A percentile compares a stretch with the other conserved stretches of the same genome.
phyloP scores from a whole-genome alignment of 139 green algal species.

The Closterium sp. region DNA sequence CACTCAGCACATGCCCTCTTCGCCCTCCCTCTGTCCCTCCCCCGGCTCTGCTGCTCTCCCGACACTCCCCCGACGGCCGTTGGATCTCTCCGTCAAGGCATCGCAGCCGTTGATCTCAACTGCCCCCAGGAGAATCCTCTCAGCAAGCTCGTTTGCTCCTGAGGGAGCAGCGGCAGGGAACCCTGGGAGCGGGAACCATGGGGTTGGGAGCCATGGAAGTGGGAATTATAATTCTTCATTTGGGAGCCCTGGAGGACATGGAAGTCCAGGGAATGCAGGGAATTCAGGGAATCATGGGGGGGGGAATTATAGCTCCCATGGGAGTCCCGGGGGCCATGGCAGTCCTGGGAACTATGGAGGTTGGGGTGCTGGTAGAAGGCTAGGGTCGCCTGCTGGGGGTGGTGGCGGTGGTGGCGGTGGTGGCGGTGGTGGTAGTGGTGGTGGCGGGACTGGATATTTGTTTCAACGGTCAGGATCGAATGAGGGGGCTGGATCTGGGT shows the following conservation, averaged over 20 bases:
- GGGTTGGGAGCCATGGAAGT: background rate
- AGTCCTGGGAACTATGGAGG: background rate
- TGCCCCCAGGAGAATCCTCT: background rate
- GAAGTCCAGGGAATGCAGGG: too few species aligned
- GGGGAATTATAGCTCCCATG: background rate
- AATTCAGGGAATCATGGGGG: background rate
- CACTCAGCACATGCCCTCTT: background rate
- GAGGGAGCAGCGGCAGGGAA: background rate
- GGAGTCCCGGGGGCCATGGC: background rate
- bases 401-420: too few species aligned
- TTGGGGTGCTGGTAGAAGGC: background rate
- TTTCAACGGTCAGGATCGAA: too few species aligned
- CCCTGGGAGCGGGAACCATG: background rate
- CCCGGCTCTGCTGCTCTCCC: background rate
- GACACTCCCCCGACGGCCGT: background rate
- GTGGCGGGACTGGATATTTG: too few species aligned
- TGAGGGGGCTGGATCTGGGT: background rate
- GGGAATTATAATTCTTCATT: background rate
- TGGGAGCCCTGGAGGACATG: too few species aligned
- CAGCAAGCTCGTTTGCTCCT: background rate
- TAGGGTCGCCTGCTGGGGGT: background rate
- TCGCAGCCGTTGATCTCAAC: background rate
- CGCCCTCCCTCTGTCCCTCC: background rate
- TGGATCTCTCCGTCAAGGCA: background rate
- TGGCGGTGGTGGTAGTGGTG: too few species aligned